Evolutionary conservation across 257 asterid species (phyloP).

Genomic region (Echites panduratus): DNA sequence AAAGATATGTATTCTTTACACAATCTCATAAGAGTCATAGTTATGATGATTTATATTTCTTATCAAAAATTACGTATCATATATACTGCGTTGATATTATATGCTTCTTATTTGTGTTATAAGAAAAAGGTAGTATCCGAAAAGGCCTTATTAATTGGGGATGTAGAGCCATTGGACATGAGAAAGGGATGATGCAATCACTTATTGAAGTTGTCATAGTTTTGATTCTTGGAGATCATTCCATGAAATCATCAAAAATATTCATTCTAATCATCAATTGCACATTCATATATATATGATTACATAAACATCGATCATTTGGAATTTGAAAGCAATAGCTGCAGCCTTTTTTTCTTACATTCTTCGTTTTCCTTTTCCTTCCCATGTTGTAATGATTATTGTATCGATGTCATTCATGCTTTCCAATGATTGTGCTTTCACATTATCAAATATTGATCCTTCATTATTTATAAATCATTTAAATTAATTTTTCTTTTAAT

Average conservation of each 20-base stretch:
- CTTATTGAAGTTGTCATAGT: not conserved
- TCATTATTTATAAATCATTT: not conserved
- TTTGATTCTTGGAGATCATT: constrained; percentile 1
- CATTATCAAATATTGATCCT: not conserved
- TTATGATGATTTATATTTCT: too few species aligned
- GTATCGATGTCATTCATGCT: constrained; percentile 25
- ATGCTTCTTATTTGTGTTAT: too few species aligned
- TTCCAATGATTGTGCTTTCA: constrained; percentile 25
- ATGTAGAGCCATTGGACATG: not conserved
- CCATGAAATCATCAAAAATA: constrained; percentile 1
- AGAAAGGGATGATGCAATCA: not conserved
- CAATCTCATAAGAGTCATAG: too few species aligned
- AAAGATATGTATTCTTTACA: too few species aligned
- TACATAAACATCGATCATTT: not conserved
- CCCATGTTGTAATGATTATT: constrained; percentile 32
- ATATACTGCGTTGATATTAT: too few species aligned
- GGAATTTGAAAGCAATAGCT: constrained; percentile 7
- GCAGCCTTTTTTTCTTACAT: not conserved
- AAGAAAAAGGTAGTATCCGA: too few species aligned
- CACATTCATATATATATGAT: not conserved
- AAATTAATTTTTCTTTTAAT: too few species aligned
- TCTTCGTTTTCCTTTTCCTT: not conserved
- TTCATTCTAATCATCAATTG: not conserved
- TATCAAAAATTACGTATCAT: too few species aligned
- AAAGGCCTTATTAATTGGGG: not conserved